phyloP scores from a whole-genome alignment of 805 yeast species.

The Zygoascus tannicola region DNA sequence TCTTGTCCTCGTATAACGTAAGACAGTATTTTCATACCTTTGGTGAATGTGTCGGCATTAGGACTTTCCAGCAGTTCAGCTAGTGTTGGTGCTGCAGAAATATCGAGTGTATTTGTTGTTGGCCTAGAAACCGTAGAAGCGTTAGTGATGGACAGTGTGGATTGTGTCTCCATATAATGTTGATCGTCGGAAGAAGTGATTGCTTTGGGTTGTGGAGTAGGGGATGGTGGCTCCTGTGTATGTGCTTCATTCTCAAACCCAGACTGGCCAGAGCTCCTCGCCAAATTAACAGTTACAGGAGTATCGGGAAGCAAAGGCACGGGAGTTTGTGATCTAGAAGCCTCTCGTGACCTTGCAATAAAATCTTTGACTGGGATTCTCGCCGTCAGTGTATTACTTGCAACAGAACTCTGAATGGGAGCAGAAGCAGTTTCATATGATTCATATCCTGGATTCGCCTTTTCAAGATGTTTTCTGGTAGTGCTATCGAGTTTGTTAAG shows the following conservation, averaged over 20 bases:
- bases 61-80: conserved; percentile 15
- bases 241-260: not conserved
- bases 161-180: too few species aligned
- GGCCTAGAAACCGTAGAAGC: not conserved
- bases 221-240: not conserved
- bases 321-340: not conserved
- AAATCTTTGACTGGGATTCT: conserved; percentile 8
- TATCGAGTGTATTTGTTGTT: not conserved
- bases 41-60: conserved; percentile 11
- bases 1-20: conserved; percentile 13
- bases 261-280: not conserved
- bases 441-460: conserved; percentile 37
- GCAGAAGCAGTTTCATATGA: not conserved
- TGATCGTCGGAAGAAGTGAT: not conserved
- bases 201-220: not conserved
- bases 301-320: not conserved
- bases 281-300: not conserved
- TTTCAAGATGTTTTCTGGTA: conserved; percentile 51
- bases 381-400: not conserved
- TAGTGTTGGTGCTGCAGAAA: conserved; percentile 9
- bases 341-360: conserved; percentile 12
- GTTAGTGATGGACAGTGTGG: too few species aligned
- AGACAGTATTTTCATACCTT: conserved; percentile 15
- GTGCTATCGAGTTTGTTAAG: conserved; percentile 35
- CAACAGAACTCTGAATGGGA: not conserved